phyloP scores from a whole-genome alignment of 2,329 filamentous ascomycete genomes.

The Fusarium sp. region DNA sequence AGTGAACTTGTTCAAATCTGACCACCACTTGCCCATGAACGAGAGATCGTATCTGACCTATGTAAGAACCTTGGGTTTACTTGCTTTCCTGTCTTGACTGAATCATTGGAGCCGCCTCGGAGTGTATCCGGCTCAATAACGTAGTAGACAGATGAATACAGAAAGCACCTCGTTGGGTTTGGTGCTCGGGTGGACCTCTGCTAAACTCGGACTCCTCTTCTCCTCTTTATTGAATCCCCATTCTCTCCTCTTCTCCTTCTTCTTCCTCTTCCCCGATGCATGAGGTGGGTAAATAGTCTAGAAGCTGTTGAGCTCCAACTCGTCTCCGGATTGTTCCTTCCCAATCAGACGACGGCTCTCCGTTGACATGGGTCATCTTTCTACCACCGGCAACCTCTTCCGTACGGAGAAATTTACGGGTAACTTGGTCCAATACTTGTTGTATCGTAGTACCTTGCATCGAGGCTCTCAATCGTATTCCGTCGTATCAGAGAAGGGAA shows the following conservation, averaged over 20 bases:
- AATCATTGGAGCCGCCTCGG: conserved; percentile 5
- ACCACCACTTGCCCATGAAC: neutral
- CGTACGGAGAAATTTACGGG: conserved; percentile 26
- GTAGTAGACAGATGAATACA: neutral
- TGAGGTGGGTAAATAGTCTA: neutral
- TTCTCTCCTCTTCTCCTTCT: neutral
- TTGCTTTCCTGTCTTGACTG: neutral
- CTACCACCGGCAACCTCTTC: conserved; percentile 18
- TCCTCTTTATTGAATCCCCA: conserved; percentile 4
- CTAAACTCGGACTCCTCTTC: neutral
- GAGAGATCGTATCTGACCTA: neutral
- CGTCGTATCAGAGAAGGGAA: neutral
- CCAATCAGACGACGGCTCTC: conserved; percentile 14
- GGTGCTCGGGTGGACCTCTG: conserved; percentile 16
- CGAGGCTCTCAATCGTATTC: conserved; percentile 3
- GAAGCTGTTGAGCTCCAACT: conserved; percentile 28
- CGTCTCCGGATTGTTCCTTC: conserved; percentile 21
- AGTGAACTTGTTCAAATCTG: neutral
- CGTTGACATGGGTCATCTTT: conserved; percentile 12
- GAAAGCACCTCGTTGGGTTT: neutral
- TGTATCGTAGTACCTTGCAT: conserved; percentile 11
- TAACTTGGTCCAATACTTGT: neutral
- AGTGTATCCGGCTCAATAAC: conserved; percentile 7
- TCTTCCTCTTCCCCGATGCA: neutral
- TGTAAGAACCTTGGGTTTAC: neutral